Evolutionary conservation across 345 rosid species (phyloP).

Genomic region (Physaria fendleri): DNA sequence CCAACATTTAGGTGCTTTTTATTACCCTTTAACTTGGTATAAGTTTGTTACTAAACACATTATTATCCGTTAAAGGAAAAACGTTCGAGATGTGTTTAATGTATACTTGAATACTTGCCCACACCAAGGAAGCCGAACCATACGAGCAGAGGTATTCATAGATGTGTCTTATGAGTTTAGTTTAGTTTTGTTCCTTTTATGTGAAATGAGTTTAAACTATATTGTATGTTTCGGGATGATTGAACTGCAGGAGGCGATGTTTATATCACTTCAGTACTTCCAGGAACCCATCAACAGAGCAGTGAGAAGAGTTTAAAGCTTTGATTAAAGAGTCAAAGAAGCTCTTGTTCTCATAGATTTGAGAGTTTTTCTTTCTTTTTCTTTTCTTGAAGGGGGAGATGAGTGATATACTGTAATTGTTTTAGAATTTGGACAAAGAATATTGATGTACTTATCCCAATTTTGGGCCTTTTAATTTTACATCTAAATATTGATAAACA

Average conservation of each 20-base stretch:
- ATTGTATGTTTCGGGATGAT: background rate
- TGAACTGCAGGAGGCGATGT: conserved; percentile 67
- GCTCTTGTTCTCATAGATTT: background rate
- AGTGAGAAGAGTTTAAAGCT: conserved; percentile 32
- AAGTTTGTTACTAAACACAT: conserved; percentile 1
- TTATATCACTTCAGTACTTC: conserved; percentile 81
- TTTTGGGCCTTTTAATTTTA: too few relatives aligned
- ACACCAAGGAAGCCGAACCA: conserved; percentile 89
- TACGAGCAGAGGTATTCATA: conserved; percentile 66
- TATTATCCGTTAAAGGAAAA: too few relatives aligned
- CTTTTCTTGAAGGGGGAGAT: too few relatives aligned
- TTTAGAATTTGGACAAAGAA: too few relatives aligned
- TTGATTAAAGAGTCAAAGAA: background rate
- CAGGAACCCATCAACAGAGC: conserved; percentile 70
- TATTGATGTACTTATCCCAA: too few relatives aligned
- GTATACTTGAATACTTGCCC: conserved; percentile 82
- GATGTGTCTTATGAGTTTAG: background rate
- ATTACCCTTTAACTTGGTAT: background rate
- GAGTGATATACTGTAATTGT: too few relatives aligned
- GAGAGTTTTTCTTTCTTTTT: background rate
- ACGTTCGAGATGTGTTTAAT: conserved; percentile 49
- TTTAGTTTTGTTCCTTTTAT: background rate
- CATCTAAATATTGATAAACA: too few relatives aligned
- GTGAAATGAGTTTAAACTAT: background rate
- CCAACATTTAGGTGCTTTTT: conserved; percentile 59